Percentiles rank a stretch among this genome's conserved stretches.
Evolutionary conservation across 2,329 filamentous ascomycete species (phyloP).

Genomic region (Xylaria sp.): DNA sequence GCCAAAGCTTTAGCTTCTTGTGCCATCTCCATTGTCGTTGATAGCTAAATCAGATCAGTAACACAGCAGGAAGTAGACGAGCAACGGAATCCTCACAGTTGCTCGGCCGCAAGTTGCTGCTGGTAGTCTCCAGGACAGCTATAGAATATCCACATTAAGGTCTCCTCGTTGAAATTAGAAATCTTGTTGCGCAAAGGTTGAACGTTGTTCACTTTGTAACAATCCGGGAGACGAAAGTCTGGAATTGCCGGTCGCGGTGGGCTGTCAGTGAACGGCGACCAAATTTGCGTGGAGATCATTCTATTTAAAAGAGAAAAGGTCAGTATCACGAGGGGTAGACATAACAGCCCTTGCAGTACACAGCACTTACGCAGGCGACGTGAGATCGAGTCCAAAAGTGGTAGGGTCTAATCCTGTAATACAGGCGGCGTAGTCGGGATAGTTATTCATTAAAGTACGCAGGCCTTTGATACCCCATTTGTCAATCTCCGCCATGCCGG

Average conservation of each 20-base stretch:
- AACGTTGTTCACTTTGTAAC: constrained; percentile 74
- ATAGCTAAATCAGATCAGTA: constrained; percentile 57
- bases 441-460: constrained; percentile 71
- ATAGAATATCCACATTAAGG: constrained; percentile 76
- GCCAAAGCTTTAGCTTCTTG: constrained; percentile 73
- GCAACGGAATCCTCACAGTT: constrained; percentile 62
- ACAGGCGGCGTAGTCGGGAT: constrained; percentile 70
- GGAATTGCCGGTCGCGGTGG: constrained; percentile 68
- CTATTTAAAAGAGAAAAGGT: constrained; percentile 51
- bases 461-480: constrained; percentile 74
- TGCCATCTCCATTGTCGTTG: constrained; percentile 76
- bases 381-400: constrained; percentile 67
- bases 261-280: constrained; percentile 70
- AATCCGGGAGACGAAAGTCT: constrained; percentile 70
- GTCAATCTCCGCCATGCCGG: constrained; percentile 70
- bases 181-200: constrained; percentile 74
- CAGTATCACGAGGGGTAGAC: constrained; percentile 18
- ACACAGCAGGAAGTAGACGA: constrained; percentile 1
- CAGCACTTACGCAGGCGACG: constrained; percentile 65
- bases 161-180: constrained; percentile 74
- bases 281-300: constrained; percentile 68
- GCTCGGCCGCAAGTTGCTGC: constrained; percentile 71
- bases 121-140: constrained; percentile 71
- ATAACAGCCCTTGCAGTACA: not conserved
- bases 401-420: constrained; percentile 69